A percentile compares a stretch with the other conserved stretches of the same genome.
Evolutionary conservation across 768 basidiomycete genomes (phyloP).

Genomic region (Psilocybe tampanensis): DNA sequence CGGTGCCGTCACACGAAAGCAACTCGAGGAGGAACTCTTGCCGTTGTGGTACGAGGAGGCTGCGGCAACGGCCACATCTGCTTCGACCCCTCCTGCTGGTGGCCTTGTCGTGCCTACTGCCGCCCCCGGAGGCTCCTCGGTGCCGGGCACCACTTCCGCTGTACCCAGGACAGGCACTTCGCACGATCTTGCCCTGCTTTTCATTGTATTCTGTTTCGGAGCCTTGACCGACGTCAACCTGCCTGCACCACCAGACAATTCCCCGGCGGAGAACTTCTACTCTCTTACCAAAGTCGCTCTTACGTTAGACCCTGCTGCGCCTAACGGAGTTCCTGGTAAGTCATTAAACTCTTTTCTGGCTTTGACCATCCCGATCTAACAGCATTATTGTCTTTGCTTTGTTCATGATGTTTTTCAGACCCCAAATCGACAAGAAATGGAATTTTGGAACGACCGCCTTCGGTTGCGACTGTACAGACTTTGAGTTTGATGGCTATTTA

Average conservation of each 20-base stretch:
- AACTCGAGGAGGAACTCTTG: constrained; percentile 66
- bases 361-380: background rate
- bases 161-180: constrained; percentile 27
- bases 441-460: constrained; percentile 67
- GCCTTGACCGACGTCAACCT: constrained; percentile 57
- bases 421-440: constrained; percentile 23
- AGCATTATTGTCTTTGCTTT: background rate
- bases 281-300: constrained; percentile 66
- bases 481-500: constrained; percentile 71
- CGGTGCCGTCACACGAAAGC: constrained; percentile 64
- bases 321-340: constrained; percentile 15
- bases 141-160: background rate
- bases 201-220: constrained; percentile 65
- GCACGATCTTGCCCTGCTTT: constrained; percentile 66
- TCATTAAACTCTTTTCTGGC: background rate
- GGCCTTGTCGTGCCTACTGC: constrained; percentile 14
- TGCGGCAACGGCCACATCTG: constrained; percentile 16
- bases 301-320: constrained; percentile 55
- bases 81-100: constrained; percentile 10
- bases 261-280: constrained; percentile 55
- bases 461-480: constrained; percentile 70
- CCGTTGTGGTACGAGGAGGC: constrained; percentile 67
- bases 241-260: constrained; percentile 54
- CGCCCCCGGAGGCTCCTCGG: constrained; percentile 1
- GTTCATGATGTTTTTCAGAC: constrained; percentile 12